These are phyloP conservation scores for Venturia effusa DNA, from an alignment of 2,329 filamentous ascomycete genomes.

Conservation along the genomic window DNA sequence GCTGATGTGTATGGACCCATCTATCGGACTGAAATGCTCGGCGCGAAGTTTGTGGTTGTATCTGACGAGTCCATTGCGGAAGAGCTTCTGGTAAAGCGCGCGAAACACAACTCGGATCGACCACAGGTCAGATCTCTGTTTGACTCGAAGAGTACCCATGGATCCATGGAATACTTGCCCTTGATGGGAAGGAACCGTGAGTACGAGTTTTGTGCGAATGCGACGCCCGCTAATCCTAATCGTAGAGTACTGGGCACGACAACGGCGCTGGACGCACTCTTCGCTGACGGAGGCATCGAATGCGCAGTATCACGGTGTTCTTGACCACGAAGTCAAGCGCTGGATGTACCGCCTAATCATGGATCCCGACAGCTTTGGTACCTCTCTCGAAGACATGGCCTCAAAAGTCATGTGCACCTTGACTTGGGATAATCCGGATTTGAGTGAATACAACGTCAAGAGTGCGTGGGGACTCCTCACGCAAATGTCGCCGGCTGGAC, in stretches of 20 bases:
- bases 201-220: constrained; percentile 14
- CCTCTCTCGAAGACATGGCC: constrained; percentile 44
- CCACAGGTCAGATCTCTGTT: constrained; percentile 40
- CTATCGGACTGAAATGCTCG: constrained; percentile 34
- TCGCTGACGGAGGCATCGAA: constrained; percentile 38
- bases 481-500: constrained; percentile 47
- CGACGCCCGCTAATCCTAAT: constrained; percentile 8
- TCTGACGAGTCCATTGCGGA: constrained; percentile 31
- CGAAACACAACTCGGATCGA: constrained; percentile 28
- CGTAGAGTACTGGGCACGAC: constrained; percentile 44
- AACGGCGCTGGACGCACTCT: constrained; percentile 42
- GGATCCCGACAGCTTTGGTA: constrained; percentile 40
- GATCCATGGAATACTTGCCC: constrained; percentile 46
- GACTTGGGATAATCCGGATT: constrained; percentile 41
- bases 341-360: constrained; percentile 40
- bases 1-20: constrained; percentile 28
- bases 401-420: constrained; percentile 46
- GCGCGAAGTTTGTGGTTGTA: constrained; percentile 26
- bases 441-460: constrained; percentile 38
- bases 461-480: constrained; percentile 46
- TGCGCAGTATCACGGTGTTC: constrained; percentile 33
- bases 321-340: constrained; percentile 44
- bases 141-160: constrained; percentile 43
- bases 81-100: constrained; percentile 31
- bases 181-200: constrained; percentile 46